A percentile compares a stretch with the other conserved stretches of the same genome.
Evolutionary conservation across 805 yeast species (phyloP).

Genomic region (Candida succiphila): DNA sequence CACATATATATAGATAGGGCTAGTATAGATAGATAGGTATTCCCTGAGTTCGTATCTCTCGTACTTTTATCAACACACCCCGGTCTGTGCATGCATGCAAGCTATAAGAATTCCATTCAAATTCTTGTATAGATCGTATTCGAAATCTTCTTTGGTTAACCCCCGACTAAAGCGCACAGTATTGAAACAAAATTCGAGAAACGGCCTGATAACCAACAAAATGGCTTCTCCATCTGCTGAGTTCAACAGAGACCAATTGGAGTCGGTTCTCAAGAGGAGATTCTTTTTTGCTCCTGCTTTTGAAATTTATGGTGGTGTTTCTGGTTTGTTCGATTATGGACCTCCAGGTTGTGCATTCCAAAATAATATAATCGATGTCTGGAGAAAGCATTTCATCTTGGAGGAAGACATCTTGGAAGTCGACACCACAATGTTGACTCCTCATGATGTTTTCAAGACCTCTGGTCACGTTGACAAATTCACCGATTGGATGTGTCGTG

Average conservation of each 20-base stretch:
- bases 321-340: conserved; percentile 97
- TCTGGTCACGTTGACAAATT: conserved; percentile 99
- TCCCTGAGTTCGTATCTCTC: too few species aligned
- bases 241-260: conserved; percentile 81
- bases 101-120: too few species aligned
- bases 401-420: conserved; percentile 99
- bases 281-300: conserved; percentile 97
- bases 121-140: too few species aligned
- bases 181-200: too few species aligned
- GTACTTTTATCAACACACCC: too few species aligned
- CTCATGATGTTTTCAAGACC: conserved; percentile 94
- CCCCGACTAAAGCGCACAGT: too few species aligned
- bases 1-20: too few species aligned
- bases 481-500: conserved; percentile 99
- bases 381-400: conserved; percentile 96
- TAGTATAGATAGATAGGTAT: too few species aligned
- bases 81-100: too few species aligned
- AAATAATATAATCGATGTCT: conserved; percentile 85
- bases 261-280: conserved; percentile 86
- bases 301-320: conserved; percentile 96
- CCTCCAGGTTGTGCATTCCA: conserved; percentile 99
- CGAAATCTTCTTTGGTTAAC: too few species aligned
- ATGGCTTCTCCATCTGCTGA: conserved; percentile 10
- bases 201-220: conserved; percentile 2
- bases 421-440: conserved; percentile 96